Evolutionary conservation across 1,284 basidiomycete genomes (phyloP), one percentile per base, ranked within the genome.

Genomic region (Boletus subluridellus): DNA sequence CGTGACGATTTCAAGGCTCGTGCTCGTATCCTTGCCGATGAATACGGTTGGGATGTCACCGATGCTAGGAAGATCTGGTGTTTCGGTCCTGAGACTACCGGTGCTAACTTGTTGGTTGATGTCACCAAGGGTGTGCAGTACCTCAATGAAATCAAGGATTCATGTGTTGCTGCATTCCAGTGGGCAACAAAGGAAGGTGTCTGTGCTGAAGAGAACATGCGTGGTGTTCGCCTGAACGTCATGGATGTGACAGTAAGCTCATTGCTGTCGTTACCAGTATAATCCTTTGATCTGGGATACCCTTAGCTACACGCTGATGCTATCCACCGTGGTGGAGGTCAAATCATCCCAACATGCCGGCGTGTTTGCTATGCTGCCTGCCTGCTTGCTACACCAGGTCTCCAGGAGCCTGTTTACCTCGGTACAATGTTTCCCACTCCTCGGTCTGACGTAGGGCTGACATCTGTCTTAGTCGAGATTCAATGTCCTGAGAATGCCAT

Each of bases 1-100:
- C 93, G 97, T 77, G 97, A 99, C 77, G 97, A 99, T 86, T 95
- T 93, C 86, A 99, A 99, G 84, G 77, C 84, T 67, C 94, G 97
- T 71, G 97, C 95, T 55, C 94, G 97, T 82, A 74, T 94, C 73
- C 86, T 99, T 65, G 96, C 97, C 62, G 97, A 99, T 77, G 94
- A 98, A 69, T 92, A 82, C 76, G 94, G 94, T 62, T 99, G 97
- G 97, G 97, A 99, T 77, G 95, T 99, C 69, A 97, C 96, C 63
- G 97, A 99, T 73, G 97, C 97, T 68, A 86, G 97, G 76, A 98
- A 98, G 86, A 98, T 99, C 74, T 99, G 97, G 97, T 94, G 92
- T 80, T 99, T 99, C 83, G 96, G 96, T 71, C 97, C 97, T 66
- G 97, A 99, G 70, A 98, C 94, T 58, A 95, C 92, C 66, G 97